Conservation (phyloP, 2,329 filamentous ascomycete species). For the Aspergillus flavus region DNA sequence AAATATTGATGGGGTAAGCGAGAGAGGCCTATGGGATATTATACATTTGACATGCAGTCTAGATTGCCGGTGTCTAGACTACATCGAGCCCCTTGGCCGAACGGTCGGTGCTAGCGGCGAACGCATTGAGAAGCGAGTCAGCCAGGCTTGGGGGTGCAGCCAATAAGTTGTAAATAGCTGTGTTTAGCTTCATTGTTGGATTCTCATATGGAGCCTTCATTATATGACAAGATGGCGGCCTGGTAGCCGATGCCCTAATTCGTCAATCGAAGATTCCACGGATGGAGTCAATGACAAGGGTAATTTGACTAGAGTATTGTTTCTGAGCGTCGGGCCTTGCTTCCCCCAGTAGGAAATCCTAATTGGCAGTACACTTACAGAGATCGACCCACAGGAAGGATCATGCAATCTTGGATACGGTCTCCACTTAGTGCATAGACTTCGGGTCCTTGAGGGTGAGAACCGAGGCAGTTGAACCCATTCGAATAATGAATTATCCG, state of each 20-base stretch:
- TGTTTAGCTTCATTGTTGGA: background rate
- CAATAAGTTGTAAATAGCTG: background rate
- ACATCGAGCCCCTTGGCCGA: background rate
- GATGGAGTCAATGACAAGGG: background rate
- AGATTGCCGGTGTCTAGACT: background rate
- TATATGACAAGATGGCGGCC: background rate
- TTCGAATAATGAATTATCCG: too few relatives aligned
- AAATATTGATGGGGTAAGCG: background rate
- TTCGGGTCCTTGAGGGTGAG: background rate
- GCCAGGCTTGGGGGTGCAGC: background rate
- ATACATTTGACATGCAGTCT: background rate
- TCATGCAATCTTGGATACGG: background rate
- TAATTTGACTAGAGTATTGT: background rate
- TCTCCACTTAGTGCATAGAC: background rate
- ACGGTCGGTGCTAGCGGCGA: background rate
- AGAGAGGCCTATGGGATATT: background rate
- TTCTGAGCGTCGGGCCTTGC: background rate
- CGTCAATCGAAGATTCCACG: background rate
- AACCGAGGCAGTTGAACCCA: background rate
- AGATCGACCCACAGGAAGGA: background rate
- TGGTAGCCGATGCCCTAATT: background rate
- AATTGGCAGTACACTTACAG: too few relatives aligned
- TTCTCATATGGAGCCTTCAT: background rate
- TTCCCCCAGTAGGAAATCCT: background rate
- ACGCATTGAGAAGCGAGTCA: background rate